Evolutionary conservation across 352 stramenopile genomes (phyloP).

Genomic region (Phytophthora europaea): DNA sequence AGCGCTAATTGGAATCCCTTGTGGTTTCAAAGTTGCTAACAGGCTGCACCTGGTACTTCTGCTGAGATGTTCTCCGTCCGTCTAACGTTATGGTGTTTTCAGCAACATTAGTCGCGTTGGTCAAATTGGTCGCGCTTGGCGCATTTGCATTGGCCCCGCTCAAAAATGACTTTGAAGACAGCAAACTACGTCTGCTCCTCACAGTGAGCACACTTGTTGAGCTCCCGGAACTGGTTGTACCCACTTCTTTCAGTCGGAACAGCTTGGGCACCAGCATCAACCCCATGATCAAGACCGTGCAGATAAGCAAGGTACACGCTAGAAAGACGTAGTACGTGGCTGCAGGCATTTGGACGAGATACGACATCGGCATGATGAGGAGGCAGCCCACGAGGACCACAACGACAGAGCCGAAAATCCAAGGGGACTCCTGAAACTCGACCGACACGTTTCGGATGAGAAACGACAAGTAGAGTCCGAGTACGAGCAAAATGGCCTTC

Average conservation of each 20-base stretch:
- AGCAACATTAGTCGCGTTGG: not conserved
- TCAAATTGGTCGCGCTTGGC: not conserved
- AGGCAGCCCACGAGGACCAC: constrained; percentile 62
- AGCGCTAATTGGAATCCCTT: not conserved
- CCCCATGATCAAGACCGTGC: constrained; percentile 44
- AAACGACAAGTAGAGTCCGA: constrained; percentile 62
- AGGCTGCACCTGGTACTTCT: not conserved
- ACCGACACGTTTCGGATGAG: constrained; percentile 67
- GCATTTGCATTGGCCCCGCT: not conserved
- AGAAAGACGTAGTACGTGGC: constrained; percentile 50
- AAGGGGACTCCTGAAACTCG: constrained; percentile 76
- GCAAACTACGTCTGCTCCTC: constrained; percentile 2
- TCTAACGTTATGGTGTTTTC: not conserved
- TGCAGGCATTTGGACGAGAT: constrained; percentile 52
- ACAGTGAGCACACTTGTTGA: not conserved
- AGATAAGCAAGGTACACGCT: constrained; percentile 37
- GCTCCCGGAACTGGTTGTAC: not conserved
- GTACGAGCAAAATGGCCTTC: constrained; percentile 57
- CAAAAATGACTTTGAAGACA: not conserved
- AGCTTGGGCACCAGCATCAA: constrained; percentile 56
- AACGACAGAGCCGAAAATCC: constrained; percentile 59
- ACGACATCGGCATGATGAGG: constrained; percentile 56
- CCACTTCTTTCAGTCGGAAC: constrained; percentile 38
- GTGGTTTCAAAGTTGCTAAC: not conserved
- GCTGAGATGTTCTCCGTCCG: constrained; percentile 1